A percentile compares a stretch with the other conserved stretches of the same genome.
Conservation (phyloP, 2,329 filamentous ascomycete species). For the Calonectria hongkongensis region DNA sequence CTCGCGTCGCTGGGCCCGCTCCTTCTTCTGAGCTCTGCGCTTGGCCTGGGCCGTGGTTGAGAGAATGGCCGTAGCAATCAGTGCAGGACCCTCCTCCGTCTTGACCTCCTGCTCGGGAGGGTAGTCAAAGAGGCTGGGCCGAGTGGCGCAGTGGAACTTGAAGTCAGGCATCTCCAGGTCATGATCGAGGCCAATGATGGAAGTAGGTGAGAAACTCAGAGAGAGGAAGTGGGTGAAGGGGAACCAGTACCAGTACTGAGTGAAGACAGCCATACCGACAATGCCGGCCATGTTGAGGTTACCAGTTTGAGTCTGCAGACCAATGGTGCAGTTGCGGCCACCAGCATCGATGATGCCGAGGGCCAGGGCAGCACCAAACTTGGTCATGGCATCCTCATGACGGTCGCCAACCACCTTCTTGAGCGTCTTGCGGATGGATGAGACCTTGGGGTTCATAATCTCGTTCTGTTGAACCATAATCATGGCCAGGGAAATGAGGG, state of each 20-base stretch:
- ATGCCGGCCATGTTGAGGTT: constrained; percentile 99
- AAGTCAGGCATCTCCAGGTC: constrained; percentile 94
- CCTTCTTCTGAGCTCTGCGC: constrained; percentile 94
- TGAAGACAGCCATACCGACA: constrained; percentile 98
- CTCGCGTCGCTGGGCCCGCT: constrained; percentile 90
- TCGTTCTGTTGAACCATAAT: constrained; percentile 99
- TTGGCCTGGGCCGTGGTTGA: constrained; percentile 98
- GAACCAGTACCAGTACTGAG: constrained; percentile 99
- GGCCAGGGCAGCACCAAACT: constrained; percentile 95
- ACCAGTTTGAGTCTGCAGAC: constrained; percentile 96
- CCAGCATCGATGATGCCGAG: constrained; percentile 98
- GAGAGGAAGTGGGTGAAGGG: constrained; percentile 98
- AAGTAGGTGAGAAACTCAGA: constrained; percentile 95
- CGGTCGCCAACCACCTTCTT: constrained; percentile 95
- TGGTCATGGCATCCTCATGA: constrained; percentile 99
- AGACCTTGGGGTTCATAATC: constrained; percentile 97
- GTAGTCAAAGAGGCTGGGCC: constrained; percentile 97
- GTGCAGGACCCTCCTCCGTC: constrained; percentile 91
- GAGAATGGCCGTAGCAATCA: constrained; percentile 95
- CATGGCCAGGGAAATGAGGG: constrained; percentile 95
- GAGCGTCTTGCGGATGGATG: constrained; percentile 91
- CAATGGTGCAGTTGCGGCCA: constrained; percentile 98
- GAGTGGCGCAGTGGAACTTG: constrained; percentile 96
- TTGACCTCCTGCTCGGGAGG: constrained; percentile 98
- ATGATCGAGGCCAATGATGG: constrained; percentile 95